Evolutionary conservation across 202 grass and related monocot genomes (phyloP), one percentile per base, ranked within the genome.

Genomic region (Thinopyrum obtusiflorum): DNA sequence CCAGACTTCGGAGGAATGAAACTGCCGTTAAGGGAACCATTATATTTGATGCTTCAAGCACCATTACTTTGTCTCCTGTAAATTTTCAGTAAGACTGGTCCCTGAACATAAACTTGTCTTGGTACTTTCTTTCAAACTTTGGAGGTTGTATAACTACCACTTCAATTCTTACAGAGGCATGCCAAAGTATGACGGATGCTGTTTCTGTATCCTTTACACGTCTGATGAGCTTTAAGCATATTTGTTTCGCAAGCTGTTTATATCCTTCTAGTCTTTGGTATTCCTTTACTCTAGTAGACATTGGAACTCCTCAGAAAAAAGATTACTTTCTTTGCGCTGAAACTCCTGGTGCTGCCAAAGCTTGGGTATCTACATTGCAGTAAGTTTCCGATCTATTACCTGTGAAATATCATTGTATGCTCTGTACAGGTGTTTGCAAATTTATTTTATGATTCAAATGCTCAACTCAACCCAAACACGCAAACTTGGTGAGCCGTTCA

Each of bases 311-410:
- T 85, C 90, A 97, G 75, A 99, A 97, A 77, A 97, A 97, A 67
- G 97, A 99, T 86, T 99, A 99, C 62, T 99, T 99, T 72, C 92
- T 99, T 83, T 99, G 97, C 62, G 90, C 97, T 79, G 97, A 99
- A 90, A 97, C 97, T 79, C 97, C 93, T 80, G 87, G 87, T 87
- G 93, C 90, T 12, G 90, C 93, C 27, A 99, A 94, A 82, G 93
- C 93, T 85, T 99, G 97, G 92, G 87, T 97, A 75, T 94, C 97
- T 77, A 93, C 93, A 66, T 87, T 99, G 83, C 90, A 90, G 93
- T 99, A 99, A 93, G 93, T 64, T 69, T 53, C 80, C 71, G 72
- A 84, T 82, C 69, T 67, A 66, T 83, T 29, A 67, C 33, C 40
- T 73, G 17, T 33, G 3, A 84, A 68, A 68, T 78, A 73, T 78